A percentile compares a stretch with the other conserved stretches of the same genome.
Conservation (phyloP, 805 yeast genomes). For the Pichia eremophila region DNA sequence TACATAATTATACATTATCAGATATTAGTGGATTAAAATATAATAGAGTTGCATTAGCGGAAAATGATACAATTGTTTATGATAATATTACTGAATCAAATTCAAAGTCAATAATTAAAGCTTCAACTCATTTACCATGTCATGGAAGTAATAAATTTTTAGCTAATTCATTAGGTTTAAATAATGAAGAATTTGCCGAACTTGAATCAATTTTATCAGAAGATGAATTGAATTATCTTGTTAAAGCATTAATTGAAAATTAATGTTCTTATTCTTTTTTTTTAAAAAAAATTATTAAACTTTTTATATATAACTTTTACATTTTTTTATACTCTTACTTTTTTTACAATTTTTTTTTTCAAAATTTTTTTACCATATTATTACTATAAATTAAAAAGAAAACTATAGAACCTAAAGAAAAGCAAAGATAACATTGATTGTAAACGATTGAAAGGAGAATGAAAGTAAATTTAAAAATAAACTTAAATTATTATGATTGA, state of each 20-base stretch:
- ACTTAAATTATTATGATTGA: too few relatives aligned
- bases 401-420: too few relatives aligned
- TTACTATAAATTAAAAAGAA: background rate
- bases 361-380: background rate
- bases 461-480: background rate
- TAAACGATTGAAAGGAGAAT: background rate
- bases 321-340: background rate
- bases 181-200: conserved; percentile 1
- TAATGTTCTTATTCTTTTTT: background rate
- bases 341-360: background rate
- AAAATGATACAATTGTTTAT: conserved; percentile 22
- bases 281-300: too few relatives aligned
- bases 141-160: background rate
- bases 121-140: background rate
- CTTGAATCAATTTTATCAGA: background rate
- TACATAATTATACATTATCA: conserved; percentile 25
- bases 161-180: background rate
- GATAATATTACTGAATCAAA: conserved; percentile 17
- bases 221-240: background rate
- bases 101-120: background rate
- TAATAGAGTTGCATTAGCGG: conserved; percentile 25
- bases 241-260: background rate
- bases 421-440: background rate
- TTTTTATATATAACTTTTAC: too few relatives aligned
- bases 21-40: conserved; percentile 17